Evolutionary conservation across 2,329 filamentous ascomycete genomes (phyloP), one percentile per base, ranked within the genome.

Genomic region (Sclerotinia spermophila): DNA sequence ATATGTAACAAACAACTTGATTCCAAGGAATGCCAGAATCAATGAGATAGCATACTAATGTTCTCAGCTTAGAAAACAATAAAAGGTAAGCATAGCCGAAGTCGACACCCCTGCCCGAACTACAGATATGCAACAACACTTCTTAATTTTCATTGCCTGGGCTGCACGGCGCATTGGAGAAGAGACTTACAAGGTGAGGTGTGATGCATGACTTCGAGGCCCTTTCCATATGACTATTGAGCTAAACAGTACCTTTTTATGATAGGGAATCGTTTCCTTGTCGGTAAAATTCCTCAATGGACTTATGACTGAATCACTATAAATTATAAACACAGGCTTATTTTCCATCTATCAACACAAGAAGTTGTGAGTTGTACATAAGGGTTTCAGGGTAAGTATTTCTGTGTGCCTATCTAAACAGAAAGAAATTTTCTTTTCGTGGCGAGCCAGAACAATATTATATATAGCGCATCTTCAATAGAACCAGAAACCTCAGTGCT

Each of bases 61-160:
- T 17, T 17, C 0, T 53, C 5, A 17, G n/a, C 5, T 27, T 7
- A 53, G 13, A 17, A 27, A 53, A 53, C 7, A 17, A 53, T 13
- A 53, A 27, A 27, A 6, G n/a, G 48, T 7, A 53, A 53, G n/a
- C 5, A 27, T 27, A 27, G 5, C n/a, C 13, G 48, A 27, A 27
- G n/a, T 15, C 48, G 24, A 53, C 5, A 53, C 48, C 48, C 48
- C 48, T 53, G 48, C 13, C 48, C 48, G 5, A 13, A 30, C 6
- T 35, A 24, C 10, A 58, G 30, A 58, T 58, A 38, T 38, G 55
- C 55, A 58, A 58, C 55, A 58, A 58, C 35, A 58, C 19, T 58
- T 58, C 10, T 2, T 2, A 21, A 58, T 13, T 58, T 35, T 89
- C 73, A 84, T 84, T 61, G 17, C n/a, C 5, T 53, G 5, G 13